Percentiles rank a stretch among this genome's conserved stretches.
These are phyloP conservation scores for Thermochaetoides thermophila DNA, from an alignment of 495 filamentous ascomycete species.

Conservation along the genomic window DNA sequence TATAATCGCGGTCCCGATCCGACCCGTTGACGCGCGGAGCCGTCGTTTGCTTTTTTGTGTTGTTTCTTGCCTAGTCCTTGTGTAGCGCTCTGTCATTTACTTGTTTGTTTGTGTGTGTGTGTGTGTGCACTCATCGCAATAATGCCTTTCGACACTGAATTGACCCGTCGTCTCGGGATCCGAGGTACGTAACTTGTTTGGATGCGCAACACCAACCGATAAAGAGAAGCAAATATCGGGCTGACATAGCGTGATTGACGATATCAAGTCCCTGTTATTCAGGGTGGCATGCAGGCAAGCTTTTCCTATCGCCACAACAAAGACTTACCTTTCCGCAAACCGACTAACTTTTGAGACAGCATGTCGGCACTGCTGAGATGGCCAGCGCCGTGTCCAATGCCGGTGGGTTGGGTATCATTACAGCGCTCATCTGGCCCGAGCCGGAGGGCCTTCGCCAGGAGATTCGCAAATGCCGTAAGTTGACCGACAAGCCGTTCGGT, in stretches of 20 bases:
- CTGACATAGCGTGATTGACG: conserved; percentile 15
- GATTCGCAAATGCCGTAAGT: conserved; percentile 67
- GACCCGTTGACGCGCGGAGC: not conserved
- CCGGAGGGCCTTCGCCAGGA: conserved; percentile 89
- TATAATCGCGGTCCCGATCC: too few relatives aligned
- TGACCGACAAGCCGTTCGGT: conserved; percentile 84
- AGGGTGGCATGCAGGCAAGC: conserved; percentile 64
- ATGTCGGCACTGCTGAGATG: conserved; percentile 72
- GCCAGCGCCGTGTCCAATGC: conserved; percentile 90
- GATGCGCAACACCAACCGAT: not conserved
- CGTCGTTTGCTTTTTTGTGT: not conserved
- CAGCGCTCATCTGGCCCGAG: conserved; percentile 85
- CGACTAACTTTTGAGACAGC: conserved; percentile 15
- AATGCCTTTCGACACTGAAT: conserved; percentile 88
- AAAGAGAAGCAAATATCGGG: conserved; percentile 3
- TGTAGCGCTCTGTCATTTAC: too few relatives aligned
- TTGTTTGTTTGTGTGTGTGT: not conserved
- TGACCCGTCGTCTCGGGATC: conserved; percentile 83
- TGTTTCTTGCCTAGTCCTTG: too few relatives aligned
- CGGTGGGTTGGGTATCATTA: conserved; percentile 84
- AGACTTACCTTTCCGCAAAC: not conserved
- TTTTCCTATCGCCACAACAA: conserved; percentile 37
- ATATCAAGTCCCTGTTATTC: conserved; percentile 72
- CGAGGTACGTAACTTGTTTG: conserved; percentile 36
- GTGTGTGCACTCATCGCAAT: conserved; percentile 6